Evolutionary conservation across 2,329 filamentous ascomycete genomes (phyloP).

Genomic region (Aspergillus uvarum): DNA sequence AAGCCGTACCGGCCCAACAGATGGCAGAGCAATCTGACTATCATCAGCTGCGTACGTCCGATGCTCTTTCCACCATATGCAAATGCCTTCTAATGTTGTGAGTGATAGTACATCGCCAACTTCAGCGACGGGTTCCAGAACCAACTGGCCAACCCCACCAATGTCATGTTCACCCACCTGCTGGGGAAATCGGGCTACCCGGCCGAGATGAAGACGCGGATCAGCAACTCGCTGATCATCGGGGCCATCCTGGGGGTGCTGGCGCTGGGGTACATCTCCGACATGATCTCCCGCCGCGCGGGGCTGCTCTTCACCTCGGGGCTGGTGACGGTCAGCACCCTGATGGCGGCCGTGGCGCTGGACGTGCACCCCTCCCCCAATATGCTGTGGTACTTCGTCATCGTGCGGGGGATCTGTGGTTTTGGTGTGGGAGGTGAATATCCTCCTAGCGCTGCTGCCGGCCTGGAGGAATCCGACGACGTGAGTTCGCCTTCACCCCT

Average conservation of each 20-base stretch:
- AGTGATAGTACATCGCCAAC: slow-evolving; percentile 29
- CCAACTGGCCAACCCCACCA: slow-evolving; percentile 32
- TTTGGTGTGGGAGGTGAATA: slow-evolving; percentile 43
- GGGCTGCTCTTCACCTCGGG: slow-evolving; percentile 32
- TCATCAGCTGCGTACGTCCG: slow-evolving; percentile 30
- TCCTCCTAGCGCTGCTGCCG: slow-evolving; percentile 39
- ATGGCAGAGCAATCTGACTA: slow-evolving; percentile 31
- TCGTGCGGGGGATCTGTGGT: slow-evolving; percentile 38
- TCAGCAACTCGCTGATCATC: slow-evolving; percentile 32
- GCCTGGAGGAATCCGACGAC: slow-evolving; percentile 37
- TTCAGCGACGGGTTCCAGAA: slow-evolving; percentile 37
- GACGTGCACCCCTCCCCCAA: slow-evolving; percentile 34
- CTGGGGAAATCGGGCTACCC: slow-evolving; percentile 25
- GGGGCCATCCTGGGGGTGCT: slow-evolving; percentile 32
- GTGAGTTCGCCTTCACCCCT: slow-evolving; percentile 12
- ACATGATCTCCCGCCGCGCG: slow-evolving; percentile 29
- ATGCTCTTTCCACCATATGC: not conserved
- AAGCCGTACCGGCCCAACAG: slow-evolving; percentile 21
- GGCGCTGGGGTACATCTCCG: slow-evolving; percentile 29
- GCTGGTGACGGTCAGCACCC: slow-evolving; percentile 28
- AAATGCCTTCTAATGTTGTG: slow-evolving; percentile 1
- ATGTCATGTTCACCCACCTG: slow-evolving; percentile 33
- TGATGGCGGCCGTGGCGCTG: slow-evolving; percentile 40
- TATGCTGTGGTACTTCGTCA: slow-evolving; percentile 41
- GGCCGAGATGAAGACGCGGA: slow-evolving; percentile 32